Evolutionary conservation across 345 rosid species (phyloP).

Genomic region (Salix purpurea): DNA sequence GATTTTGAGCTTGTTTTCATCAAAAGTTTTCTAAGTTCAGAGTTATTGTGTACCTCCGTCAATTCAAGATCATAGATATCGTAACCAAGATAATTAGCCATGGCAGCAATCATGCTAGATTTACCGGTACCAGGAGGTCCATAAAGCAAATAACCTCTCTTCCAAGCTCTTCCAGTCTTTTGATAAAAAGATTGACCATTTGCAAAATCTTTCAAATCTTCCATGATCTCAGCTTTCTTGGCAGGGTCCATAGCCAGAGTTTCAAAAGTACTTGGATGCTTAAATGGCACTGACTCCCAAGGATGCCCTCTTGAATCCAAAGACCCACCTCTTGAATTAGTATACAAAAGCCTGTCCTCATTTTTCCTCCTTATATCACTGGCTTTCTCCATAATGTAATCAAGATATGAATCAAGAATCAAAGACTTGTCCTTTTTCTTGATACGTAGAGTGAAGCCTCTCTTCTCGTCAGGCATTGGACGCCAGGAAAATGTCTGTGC

Average conservation of each 20-base stretch:
- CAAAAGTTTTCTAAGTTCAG: constrained; percentile 70
- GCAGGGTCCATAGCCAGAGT: constrained; percentile 85
- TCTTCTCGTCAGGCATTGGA: constrained; percentile 91
- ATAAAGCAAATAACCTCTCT: constrained; percentile 77
- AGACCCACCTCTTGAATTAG: constrained; percentile 85
- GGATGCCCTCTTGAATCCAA: constrained; percentile 88
- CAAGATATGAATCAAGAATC: constrained; percentile 58
- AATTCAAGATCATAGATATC: constrained; percentile 95
- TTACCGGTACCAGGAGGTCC: constrained; percentile 98
- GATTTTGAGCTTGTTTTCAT: constrained; percentile 95
- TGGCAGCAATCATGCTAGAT: constrained; percentile 96
- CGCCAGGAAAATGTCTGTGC: constrained; percentile 80
- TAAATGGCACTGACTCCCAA: constrained; percentile 93
- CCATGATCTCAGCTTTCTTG: constrained; percentile 55
- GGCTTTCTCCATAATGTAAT: constrained; percentile 76
- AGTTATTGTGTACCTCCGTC: constrained; percentile 85
- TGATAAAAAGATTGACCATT: constrained; percentile 66
- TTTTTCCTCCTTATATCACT: constrained; percentile 65
- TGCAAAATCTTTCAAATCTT: constrained; percentile 66
- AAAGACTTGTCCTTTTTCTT: constrained; percentile 57
- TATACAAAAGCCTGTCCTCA: constrained; percentile 70
- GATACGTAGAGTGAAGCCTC: constrained; percentile 81
- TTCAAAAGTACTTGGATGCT: constrained; percentile 90
- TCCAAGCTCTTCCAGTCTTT: constrained; percentile 93
- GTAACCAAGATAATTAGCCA: constrained; percentile 87